phyloP scores from a whole-genome alignment of 169 alveolate genomes.

The Cytauxzoon felis region DNA sequence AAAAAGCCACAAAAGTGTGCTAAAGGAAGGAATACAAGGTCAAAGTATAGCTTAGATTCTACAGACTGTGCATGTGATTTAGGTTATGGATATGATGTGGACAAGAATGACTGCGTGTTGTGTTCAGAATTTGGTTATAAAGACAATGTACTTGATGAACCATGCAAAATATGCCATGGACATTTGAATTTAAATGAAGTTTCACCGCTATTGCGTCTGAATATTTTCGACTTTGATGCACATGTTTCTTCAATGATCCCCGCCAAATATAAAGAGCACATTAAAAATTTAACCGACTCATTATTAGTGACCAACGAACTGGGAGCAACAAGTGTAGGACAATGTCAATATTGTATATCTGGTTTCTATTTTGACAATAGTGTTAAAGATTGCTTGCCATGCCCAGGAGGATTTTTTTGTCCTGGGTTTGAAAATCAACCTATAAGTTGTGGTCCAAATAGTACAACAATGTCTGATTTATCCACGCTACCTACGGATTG shows the following conservation, averaged over 20 bases:
- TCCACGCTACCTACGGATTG: slow-evolving; percentile 59
- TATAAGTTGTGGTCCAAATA: slow-evolving; percentile 43
- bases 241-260: not conserved
- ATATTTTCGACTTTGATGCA: not conserved
- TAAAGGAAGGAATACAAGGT: slow-evolving; percentile 31
- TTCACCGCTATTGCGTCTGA: too few species aligned
- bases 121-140: slow-evolving; percentile 59
- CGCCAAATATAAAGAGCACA: not conserved
- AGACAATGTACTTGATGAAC: slow-evolving; percentile 33
- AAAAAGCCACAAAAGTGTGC: slow-evolving; percentile 19
- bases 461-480: not conserved
- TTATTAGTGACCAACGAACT: slow-evolving; percentile 6
- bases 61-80: slow-evolving; percentile 60
- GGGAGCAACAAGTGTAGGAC: slow-evolving; percentile 2
- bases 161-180: slow-evolving; percentile 34
- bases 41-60: not conserved
- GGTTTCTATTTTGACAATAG: slow-evolving; percentile 40
- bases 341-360: slow-evolving; percentile 38
- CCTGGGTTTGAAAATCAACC: slow-evolving; percentile 57
- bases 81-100: slow-evolving; percentile 60
- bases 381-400: slow-evolving; percentile 22
- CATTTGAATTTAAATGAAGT: not conserved
- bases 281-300: not conserved
- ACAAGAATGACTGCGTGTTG: slow-evolving; percentile 18
- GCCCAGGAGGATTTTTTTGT: slow-evolving; percentile 47